Conservation (phyloP, 2,329 filamentous ascomycete genomes). For the Neurospora crassa region DNA sequence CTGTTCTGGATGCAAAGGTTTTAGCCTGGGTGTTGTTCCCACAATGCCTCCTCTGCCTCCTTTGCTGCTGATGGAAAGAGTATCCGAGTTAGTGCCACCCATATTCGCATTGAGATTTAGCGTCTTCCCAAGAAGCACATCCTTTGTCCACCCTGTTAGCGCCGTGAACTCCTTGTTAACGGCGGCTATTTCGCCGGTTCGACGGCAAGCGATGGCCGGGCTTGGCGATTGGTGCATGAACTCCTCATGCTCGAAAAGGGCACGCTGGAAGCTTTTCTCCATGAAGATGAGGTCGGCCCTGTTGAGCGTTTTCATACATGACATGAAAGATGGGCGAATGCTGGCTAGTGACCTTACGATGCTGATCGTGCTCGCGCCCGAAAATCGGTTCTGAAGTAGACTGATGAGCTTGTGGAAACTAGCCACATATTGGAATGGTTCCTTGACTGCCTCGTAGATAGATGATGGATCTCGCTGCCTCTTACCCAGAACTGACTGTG, state of each 20-base stretch:
- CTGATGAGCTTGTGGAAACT: conserved; percentile 84
- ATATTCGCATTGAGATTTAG: conserved; percentile 81
- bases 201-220: conserved; percentile 82
- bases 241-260: conserved; percentile 85
- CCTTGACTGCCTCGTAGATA: conserved; percentile 82
- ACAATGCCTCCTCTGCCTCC: conserved; percentile 30
- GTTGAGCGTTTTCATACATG: conserved; percentile 81
- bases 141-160: conserved; percentile 87
- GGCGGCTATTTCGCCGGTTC: conserved; percentile 89
- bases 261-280: conserved; percentile 94
- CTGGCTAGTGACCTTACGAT: conserved; percentile 83
- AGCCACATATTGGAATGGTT: conserved; percentile 83
- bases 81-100: conserved; percentile 39
- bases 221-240: conserved; percentile 83
- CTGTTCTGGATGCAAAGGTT: conserved; percentile 32
- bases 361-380: conserved; percentile 63
- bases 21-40: conserved; percentile 40
- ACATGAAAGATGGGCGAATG: conserved; percentile 87
- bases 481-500: conserved; percentile 46
- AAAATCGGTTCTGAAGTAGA: conserved; percentile 69
- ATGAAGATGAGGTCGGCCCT: conserved; percentile 89
- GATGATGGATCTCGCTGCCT: conserved; percentile 64
- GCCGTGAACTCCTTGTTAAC: conserved; percentile 97
- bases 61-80: conserved; percentile 32
- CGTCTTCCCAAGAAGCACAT: conserved; percentile 78